Percentiles rank a stretch among this genome's conserved stretches.
These are phyloP conservation scores for Truncatella angustata DNA, from an alignment of 2,329 filamentous ascomycete species.

Conservation along the genomic window DNA sequence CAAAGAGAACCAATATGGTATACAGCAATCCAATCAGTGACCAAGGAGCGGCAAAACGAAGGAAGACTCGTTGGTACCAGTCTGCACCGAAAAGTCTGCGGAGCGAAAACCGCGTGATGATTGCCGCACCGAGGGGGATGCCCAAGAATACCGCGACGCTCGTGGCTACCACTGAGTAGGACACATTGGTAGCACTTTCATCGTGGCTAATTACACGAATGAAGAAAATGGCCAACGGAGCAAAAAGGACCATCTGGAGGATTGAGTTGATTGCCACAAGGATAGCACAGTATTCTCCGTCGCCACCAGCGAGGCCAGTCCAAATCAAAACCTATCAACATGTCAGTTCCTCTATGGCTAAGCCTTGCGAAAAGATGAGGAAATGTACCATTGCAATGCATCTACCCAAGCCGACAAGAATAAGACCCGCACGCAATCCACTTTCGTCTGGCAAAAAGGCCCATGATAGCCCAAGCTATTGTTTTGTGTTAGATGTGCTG, in stretches of 20 bases:
- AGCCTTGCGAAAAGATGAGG: background rate
- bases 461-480: conserved; percentile 64
- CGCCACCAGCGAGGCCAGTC: conserved; percentile 74
- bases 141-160: conserved; percentile 84
- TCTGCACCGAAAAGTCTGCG: conserved; percentile 50
- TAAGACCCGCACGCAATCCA: conserved; percentile 63
- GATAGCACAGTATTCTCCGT: conserved; percentile 79
- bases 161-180: conserved; percentile 69
- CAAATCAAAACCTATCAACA: conserved; percentile 59
- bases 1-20: conserved; percentile 84
- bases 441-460: conserved; percentile 61
- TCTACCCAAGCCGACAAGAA: conserved; percentile 78
- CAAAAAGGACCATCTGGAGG: conserved; percentile 71
- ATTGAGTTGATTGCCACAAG: conserved; percentile 74
- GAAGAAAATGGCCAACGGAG: conserved; percentile 67
- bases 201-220: conserved; percentile 64
- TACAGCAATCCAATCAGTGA: conserved; percentile 82
- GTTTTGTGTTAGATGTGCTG: background rate
- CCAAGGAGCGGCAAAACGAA: conserved; percentile 69
- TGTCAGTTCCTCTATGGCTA: background rate
- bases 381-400: conserved; percentile 84
- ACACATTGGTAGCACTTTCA: conserved; percentile 32
- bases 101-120: conserved; percentile 69
- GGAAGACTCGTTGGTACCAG: conserved; percentile 68
- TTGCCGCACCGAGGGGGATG: conserved; percentile 76